Base-by-base conservation (phyloP, 78 protist genomes). In the Parvularia atlantis region DNA sequence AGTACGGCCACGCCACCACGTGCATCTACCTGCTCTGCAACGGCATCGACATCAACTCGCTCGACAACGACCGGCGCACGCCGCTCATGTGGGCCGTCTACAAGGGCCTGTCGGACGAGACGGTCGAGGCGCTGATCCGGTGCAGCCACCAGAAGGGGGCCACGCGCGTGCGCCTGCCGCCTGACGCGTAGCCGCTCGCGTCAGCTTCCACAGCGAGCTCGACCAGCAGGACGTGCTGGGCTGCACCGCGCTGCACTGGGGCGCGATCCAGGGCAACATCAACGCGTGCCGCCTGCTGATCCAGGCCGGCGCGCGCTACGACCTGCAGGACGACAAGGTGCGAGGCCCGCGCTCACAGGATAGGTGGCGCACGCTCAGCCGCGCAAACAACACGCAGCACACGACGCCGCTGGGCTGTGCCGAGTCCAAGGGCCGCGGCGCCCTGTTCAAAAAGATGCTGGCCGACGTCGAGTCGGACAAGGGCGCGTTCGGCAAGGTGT, bases 81-180 rank as follows among this genome's bases (percentile, higher is more conserved):
- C 35, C 63, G 35, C 63, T 58, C 63, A 58, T 58, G 63, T 58
- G 63, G 63, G 63, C 63, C n/a, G 63, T 35, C 24, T 28, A 33
- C 41, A 35, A 30, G 31, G 10, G 10, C 13, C 28, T 1, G 14
- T 9, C 37, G n/a, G 22, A 9, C 31, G 63, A 9, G 16, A 2
- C n/a, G n/a, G 41, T 30, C 31, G 22, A 26, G 1, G 16, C 33
- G 36, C 26, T 58, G n/a, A 2, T 35, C n/a, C 6, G 1, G 28
- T 41, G 19, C 19, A 9, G 19, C 46, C 46, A 41, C 19, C 19
- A 41, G 19, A 4, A 41, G 46, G 19, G 4, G 19, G 19, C 4
- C 46, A 10, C 19, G 4, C 9, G 4, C 19, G 46, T 41, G 46
- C 19, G 19, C 46, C 46, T 41, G 46, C 46, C 9, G 46, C 46